phyloP scores from a whole-genome alignment of 2,329 filamentous ascomycete species.

The Microascus cirrosus region DNA sequence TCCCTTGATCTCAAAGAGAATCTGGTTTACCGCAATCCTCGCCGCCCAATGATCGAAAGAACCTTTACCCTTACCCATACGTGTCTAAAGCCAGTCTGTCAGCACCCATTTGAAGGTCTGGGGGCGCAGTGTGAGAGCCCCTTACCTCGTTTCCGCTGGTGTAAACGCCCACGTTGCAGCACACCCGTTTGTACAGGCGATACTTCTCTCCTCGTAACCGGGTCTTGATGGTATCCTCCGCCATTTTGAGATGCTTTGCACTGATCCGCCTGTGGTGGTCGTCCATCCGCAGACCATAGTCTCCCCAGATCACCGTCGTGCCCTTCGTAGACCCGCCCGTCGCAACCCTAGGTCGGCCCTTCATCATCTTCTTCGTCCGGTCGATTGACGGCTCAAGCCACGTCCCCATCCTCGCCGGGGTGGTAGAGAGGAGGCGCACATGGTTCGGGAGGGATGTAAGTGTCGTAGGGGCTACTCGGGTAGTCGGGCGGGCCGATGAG shows the following conservation, averaged over 20 bases:
- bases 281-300: conserved; percentile 86
- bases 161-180: conserved; percentile 90
- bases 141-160: conserved; percentile 82
- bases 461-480: conserved; percentile 14
- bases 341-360: conserved; percentile 76
- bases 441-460: conserved; percentile 24
- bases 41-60: conserved; percentile 95
- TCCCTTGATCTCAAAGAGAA: conserved; percentile 87
- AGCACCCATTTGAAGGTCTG: conserved; percentile 3
- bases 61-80: conserved; percentile 99
- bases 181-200: conserved; percentile 80
- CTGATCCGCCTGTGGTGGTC: conserved; percentile 90
- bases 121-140: background rate
- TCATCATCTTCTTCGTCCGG: conserved; percentile 80
- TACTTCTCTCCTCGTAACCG: conserved; percentile 86
- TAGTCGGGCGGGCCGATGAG: conserved; percentile 23
- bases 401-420: conserved; percentile 44
- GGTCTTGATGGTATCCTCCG: conserved; percentile 86
- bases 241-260: conserved; percentile 75
- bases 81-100: conserved; percentile 39
- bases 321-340: conserved; percentile 87
- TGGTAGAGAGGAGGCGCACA: conserved; percentile 63
- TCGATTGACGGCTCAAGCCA: conserved; percentile 74
- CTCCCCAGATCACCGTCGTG: conserved; percentile 92
- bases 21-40: conserved; percentile 78